phyloP scores from a whole-genome alignment of 352 stramenopile genomes.

The Phytophthora fragariaefolia region DNA sequence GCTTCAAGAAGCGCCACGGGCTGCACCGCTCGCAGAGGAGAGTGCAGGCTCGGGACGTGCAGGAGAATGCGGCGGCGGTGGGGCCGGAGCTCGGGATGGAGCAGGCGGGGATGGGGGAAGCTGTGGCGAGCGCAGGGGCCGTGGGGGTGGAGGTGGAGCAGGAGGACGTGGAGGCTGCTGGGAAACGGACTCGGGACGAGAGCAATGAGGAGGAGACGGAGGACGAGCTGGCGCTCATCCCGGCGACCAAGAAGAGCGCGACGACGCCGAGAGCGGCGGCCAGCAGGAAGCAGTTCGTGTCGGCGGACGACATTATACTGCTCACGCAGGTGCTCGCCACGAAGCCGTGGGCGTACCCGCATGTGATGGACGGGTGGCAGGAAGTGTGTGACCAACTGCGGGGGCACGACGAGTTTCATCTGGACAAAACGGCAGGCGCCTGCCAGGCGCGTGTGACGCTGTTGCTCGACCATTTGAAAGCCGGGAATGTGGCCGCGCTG shows the following conservation, averaged over 20 bases:
- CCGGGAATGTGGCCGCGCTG: conserved; percentile 29
- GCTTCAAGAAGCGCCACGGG: conserved; percentile 45
- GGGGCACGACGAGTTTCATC: conserved; percentile 10
- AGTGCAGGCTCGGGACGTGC: no score
- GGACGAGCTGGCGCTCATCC: conserved; percentile 6
- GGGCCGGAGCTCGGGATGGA: no score
- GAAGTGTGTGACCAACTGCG: conserved; percentile 27
- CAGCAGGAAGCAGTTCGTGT: conserved; percentile 40
- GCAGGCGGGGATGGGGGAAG: no score
- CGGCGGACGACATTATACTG: conserved; percentile 39
- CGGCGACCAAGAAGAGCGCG: conserved; percentile 14
- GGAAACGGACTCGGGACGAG: no score
- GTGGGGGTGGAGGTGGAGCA: no score
- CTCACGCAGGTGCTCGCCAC: conserved; percentile 27
- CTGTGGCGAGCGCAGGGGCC: no score
- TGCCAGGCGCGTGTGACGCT: conserved; percentile 33
- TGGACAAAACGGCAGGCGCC: conserved; percentile 39
- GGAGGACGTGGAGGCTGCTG: no score
- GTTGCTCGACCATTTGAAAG: conserved; percentile 29
- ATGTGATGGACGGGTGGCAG: conserved; percentile 40
- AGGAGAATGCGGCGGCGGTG: no score
- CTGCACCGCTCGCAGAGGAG: conserved; percentile 35
- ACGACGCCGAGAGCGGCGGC: no score
- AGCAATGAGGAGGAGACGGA: neutral
- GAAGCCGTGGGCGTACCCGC: conserved; percentile 35